These are phyloP conservation scores for Arabidopsis suecica DNA, from an alignment of 345 rosid species.

Conservation along the genomic window DNA sequence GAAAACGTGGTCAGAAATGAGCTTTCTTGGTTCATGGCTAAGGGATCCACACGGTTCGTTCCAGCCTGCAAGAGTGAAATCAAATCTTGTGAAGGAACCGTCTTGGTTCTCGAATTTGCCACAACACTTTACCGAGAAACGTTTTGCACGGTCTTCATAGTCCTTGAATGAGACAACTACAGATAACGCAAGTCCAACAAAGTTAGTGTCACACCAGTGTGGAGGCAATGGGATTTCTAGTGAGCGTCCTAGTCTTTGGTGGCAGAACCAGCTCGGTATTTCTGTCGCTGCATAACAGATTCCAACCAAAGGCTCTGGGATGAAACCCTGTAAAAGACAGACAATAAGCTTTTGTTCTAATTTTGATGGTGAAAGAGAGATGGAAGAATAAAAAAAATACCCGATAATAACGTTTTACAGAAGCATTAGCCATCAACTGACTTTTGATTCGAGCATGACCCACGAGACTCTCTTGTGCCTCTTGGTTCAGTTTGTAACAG, in stretches of 20 bases:
- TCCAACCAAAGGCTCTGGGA: constrained; percentile 36
- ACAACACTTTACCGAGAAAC: constrained; percentile 21
- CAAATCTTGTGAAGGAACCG: constrained; percentile 24
- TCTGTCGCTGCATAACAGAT: constrained; percentile 23
- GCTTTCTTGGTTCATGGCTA: constrained; percentile 33
- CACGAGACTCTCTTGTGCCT: constrained; percentile 23
- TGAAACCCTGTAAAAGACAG: constrained; percentile 16
- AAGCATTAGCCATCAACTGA: constrained; percentile 39
- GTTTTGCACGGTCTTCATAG: not conserved
- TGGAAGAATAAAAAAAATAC: not conserved
- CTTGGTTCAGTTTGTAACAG: constrained; percentile 45
- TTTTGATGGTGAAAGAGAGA: not conserved
- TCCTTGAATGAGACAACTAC: constrained; percentile 41
- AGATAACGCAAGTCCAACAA: constrained; percentile 46
- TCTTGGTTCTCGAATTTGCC: constrained; percentile 40
- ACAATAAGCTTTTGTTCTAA: not conserved
- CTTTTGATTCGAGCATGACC: constrained; percentile 42
- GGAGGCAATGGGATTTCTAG: constrained; percentile 48
- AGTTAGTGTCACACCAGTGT: constrained; percentile 36
- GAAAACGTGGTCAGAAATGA: constrained; percentile 40
- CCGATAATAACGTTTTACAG: constrained; percentile 26
- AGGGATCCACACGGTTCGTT: constrained; percentile 37
- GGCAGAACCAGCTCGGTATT: constrained; percentile 46
- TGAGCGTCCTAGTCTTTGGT: constrained; percentile 40
- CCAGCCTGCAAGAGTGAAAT: constrained; percentile 38